Evolutionary conservation across 78 protist genomes (phyloP).

Genomic region (Dictyostelium purpureum): DNA sequence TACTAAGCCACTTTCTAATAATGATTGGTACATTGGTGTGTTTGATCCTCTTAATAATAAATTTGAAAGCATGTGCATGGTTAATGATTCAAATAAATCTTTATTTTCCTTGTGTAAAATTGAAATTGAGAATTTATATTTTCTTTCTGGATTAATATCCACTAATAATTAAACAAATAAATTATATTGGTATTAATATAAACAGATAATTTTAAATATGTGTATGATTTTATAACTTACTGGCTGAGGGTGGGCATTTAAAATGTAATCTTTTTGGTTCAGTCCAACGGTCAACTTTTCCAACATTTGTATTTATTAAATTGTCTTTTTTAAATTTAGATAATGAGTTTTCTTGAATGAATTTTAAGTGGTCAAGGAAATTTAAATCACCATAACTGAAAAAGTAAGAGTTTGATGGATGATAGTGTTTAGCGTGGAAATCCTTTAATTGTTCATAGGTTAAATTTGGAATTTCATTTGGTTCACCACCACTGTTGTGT

Average conservation of each 20-base stretch:
- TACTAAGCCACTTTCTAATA: conserved; percentile 44
- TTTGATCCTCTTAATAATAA: conserved; percentile 49
- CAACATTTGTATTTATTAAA: conserved; percentile 6
- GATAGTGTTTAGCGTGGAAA: conserved; percentile 73
- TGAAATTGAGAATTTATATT: conserved; percentile 21
- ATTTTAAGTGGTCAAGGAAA: neutral
- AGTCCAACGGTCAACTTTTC: conserved; percentile 56
- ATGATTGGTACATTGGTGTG: conserved; percentile 77
- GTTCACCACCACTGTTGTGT: conserved; percentile 91
- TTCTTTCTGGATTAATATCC: conserved; percentile 57
- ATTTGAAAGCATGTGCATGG: conserved; percentile 21
- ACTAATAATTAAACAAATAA: neutral
- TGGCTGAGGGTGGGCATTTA: conserved; percentile 77
- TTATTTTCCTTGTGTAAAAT: conserved; percentile 26
- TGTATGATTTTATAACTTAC: conserved; percentile 2
- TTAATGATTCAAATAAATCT: conserved; percentile 15
- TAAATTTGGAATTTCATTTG: conserved; percentile 79
- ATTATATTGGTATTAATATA: neutral
- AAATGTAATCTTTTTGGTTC: conserved; percentile 9
- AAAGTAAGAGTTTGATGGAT: conserved; percentile 77
- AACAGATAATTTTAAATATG: neutral
- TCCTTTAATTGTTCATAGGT: conserved; percentile 82
- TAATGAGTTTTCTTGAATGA: conserved; percentile 18
- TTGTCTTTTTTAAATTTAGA: neutral
- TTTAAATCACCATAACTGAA: conserved; percentile 72